Percentiles rank a stretch among this genome's conserved stretches.
Evolutionary conservation across 2,329 filamentous ascomycete genomes (phyloP).

Genomic region (Lecanicillium sp.): DNA sequence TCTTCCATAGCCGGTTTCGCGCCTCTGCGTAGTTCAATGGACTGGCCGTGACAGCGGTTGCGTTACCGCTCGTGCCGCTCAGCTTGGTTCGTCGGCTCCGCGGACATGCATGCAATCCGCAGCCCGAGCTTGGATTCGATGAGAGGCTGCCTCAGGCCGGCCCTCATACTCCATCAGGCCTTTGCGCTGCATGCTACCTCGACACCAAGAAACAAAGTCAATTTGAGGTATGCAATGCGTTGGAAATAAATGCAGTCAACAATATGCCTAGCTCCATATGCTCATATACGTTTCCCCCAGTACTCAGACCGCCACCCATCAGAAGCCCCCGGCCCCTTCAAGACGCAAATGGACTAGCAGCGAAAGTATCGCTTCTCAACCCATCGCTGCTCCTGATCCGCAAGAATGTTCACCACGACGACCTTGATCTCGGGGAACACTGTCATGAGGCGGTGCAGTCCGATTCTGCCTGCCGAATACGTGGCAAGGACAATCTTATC

Average conservation of each 20-base stretch:
- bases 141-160: no score
- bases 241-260: not conserved
- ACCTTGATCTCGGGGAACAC: constrained; percentile 86
- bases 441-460: constrained; percentile 75
- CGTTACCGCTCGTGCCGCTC: no score
- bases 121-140: constrained; percentile 7
- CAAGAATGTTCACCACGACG: constrained; percentile 75
- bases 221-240: not conserved
- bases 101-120: not conserved
- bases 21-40: no score
- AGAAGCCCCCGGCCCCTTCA: not conserved
- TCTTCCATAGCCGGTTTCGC: no score
- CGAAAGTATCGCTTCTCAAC: constrained; percentile 85
- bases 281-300: no score
- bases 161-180: no score
- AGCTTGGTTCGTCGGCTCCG: not conserved
- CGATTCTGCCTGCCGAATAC: constrained; percentile 79
- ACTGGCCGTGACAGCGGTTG: no score
- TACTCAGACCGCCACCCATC: no score
- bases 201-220: not conserved
- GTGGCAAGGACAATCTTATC: constrained; percentile 87
- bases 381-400: constrained; percentile 81
- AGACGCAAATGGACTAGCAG: constrained; percentile 47
- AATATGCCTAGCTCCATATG: constrained; percentile 1
- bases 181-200: no score